These are phyloP conservation scores for Echeveria elegans DNA, from an alignment of 164 flowering plant species.

Conservation along the genomic window DNA sequence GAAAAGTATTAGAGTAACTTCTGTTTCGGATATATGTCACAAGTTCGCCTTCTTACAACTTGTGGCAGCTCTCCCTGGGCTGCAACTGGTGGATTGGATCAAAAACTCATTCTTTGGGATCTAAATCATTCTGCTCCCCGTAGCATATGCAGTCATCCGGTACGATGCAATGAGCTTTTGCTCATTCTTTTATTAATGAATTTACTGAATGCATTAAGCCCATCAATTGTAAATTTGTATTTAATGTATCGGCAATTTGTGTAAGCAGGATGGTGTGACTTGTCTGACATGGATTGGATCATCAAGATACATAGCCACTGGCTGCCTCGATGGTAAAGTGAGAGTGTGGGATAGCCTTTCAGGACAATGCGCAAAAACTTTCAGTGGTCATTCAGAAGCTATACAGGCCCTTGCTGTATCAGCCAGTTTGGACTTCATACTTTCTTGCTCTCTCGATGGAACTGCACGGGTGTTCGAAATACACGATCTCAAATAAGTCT, in stretches of 20 bases:
- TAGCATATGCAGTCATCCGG: slow-evolving; percentile 72
- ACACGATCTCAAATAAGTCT: slow-evolving; percentile 27
- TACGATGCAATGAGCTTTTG: slow-evolving; percentile 10
- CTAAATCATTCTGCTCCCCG: slow-evolving; percentile 55
- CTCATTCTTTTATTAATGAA: no score
- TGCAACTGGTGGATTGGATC: slow-evolving; percentile 82
- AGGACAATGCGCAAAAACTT: slow-evolving; percentile 52
- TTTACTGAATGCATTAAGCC: no score
- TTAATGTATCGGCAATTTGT: neutral
- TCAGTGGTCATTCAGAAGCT: slow-evolving; percentile 55
- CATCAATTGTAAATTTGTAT: no score
- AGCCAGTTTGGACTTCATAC: slow-evolving; percentile 44
- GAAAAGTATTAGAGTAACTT: neutral
- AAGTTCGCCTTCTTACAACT: slow-evolving; percentile 8
- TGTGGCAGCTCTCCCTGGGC: slow-evolving; percentile 55
- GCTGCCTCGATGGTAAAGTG: slow-evolving; percentile 64
- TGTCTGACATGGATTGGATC: slow-evolving; percentile 71
- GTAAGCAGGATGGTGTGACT: slow-evolving; percentile 59
- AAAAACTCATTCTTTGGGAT: slow-evolving; percentile 81
- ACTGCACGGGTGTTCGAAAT: slow-evolving; percentile 82
- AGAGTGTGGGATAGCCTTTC: slow-evolving; percentile 84
- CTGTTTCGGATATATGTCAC: neutral
- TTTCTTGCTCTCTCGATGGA: slow-evolving; percentile 60
- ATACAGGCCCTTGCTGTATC: slow-evolving; percentile 58
- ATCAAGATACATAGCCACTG: slow-evolving; percentile 58